phyloP scores from a whole-genome alignment of 2,329 filamentous ascomycete species.

The Fusarium xyrophilum region DNA sequence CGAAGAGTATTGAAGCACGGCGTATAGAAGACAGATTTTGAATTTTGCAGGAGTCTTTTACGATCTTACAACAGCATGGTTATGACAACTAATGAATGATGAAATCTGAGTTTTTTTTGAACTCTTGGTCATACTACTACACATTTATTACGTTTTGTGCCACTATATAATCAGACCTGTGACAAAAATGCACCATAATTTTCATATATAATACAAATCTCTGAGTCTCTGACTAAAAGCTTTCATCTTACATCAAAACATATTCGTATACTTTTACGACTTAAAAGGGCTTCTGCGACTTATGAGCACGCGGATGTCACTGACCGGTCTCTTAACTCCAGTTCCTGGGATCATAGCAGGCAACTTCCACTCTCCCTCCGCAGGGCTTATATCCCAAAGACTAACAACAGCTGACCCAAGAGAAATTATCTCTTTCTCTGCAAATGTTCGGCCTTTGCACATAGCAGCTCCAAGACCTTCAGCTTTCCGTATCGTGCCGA shows the following conservation, averaged over 20 bases:
- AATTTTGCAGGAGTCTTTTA: neutral
- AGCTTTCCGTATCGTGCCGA: constrained; percentile 31
- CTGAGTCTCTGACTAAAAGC: neutral
- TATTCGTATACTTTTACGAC: too few species aligned
- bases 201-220: neutral
- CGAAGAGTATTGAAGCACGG: neutral
- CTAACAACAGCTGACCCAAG: constrained; percentile 21
- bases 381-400: constrained; percentile 28
- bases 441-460: constrained; percentile 39
- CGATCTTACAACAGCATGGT: neutral
- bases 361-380: constrained; percentile 13
- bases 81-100: neutral
- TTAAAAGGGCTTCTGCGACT: neutral
- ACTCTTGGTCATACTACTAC: neutral
- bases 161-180: neutral
- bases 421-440: constrained; percentile 35
- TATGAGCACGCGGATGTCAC: constrained; percentile 33
- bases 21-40: too few species aligned
- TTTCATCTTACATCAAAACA: neutral
- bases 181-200: too few species aligned
- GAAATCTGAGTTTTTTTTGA: neutral
- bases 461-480: constrained; percentile 32
- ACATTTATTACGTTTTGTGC: neutral
- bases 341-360: constrained; percentile 23
- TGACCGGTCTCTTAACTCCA: constrained; percentile 20